phyloP scores from a whole-genome alignment of 1,139 yeast genomes.

The Yarrowia galli region DNA sequence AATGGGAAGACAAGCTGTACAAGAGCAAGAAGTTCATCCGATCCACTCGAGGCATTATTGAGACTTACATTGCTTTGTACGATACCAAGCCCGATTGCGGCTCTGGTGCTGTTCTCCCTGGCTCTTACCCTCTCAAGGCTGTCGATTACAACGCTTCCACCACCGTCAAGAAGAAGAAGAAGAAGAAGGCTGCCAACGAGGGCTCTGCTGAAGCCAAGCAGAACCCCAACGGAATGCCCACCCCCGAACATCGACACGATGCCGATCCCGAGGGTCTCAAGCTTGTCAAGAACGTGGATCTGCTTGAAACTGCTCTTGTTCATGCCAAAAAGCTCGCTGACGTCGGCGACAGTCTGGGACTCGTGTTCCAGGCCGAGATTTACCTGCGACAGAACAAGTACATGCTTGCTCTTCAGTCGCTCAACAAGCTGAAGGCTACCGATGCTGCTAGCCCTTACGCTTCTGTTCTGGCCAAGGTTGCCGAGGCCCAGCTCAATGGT shows the following conservation, averaged over 20 bases:
- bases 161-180: constrained; percentile 46
- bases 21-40: constrained; percentile 73
- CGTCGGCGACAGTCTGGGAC: constrained; percentile 51
- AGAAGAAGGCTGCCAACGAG: constrained; percentile 54
- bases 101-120: constrained; percentile 8
- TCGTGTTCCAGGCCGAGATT: constrained; percentile 53
- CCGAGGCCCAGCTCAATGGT: not conserved
- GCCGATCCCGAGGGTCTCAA: constrained; percentile 56
- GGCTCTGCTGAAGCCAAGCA: constrained; percentile 53
- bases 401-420: constrained; percentile 56
- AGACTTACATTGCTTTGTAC: constrained; percentile 61
- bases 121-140: not conserved
- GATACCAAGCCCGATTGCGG: constrained; percentile 43
- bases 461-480: constrained; percentile 25
- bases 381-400: constrained; percentile 56
- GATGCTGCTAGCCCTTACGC: not conserved
- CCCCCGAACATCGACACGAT: constrained; percentile 53
- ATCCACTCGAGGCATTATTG: constrained; percentile 70
- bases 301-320: constrained; percentile 53
- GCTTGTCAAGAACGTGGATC: constrained; percentile 51
- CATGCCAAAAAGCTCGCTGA: constrained; percentile 46
- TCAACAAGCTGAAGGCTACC: constrained; percentile 52
- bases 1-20: constrained; percentile 82
- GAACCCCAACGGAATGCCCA: constrained; percentile 51
- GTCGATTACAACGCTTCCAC: constrained; percentile 25